phyloP scores from a whole-genome alignment of 2,329 filamentous ascomycete species.

The Didymella exigua region DNA sequence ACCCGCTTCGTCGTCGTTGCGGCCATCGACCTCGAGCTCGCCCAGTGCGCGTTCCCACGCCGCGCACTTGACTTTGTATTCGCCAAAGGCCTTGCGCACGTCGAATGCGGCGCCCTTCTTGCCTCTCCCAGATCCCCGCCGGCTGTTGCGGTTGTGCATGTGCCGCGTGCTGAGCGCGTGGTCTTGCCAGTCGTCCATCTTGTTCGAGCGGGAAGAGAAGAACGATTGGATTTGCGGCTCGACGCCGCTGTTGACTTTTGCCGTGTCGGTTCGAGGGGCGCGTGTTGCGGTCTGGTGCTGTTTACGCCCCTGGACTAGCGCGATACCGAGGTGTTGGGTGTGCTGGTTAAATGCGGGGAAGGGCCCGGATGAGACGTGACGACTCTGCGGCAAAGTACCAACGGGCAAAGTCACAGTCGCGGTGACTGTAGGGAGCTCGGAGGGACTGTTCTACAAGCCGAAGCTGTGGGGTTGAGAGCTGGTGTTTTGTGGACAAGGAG shows the following conservation, averaged over 20 bases:
- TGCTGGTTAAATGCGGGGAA: slow-evolving; percentile 11
- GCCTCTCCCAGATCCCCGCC: slow-evolving; percentile 17
- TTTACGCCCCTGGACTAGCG: not conserved
- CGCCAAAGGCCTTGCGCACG: slow-evolving; percentile 32
- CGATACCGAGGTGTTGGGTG: not conserved
- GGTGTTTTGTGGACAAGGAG: not conserved
- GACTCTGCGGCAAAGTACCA: too few relatives aligned
- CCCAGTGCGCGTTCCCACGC: slow-evolving; percentile 22
- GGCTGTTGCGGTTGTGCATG: slow-evolving; percentile 31
- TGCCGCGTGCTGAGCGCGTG: slow-evolving; percentile 30
- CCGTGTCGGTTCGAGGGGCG: not conserved
- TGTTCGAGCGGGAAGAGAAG: too few relatives aligned
- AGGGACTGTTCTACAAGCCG: not conserved
- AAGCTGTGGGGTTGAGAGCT: not conserved
- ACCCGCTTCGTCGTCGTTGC: slow-evolving; percentile 8
- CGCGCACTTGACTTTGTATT: slow-evolving; percentile 30
- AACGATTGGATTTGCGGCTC: too few relatives aligned
- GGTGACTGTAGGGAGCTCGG: too few relatives aligned
- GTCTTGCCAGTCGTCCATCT: slow-evolving; percentile 36
- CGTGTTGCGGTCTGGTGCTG: not conserved
- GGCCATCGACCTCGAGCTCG: not conserved
- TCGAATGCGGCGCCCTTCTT: slow-evolving; percentile 24
- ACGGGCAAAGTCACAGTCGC: too few relatives aligned
- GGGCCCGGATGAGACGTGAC: not conserved
- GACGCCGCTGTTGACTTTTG: not conserved